Percentiles rank a stretch among this genome's conserved stretches.
Conservation (phyloP, 495 filamentous ascomycete genomes). For the Lindgomyces ingoldianus region DNA sequence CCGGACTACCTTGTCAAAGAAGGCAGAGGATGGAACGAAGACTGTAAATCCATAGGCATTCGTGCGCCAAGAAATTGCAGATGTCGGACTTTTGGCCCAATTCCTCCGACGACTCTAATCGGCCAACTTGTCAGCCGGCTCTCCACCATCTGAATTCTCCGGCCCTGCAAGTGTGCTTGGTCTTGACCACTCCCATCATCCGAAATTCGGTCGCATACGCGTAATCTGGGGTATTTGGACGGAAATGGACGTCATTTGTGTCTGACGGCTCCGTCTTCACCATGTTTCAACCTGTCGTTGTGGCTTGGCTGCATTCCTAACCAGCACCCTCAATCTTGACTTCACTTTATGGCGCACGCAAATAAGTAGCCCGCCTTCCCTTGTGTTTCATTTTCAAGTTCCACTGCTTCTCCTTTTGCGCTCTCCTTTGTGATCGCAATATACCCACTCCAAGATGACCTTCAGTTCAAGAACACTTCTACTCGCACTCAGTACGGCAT, state of each 20-base stretch:
- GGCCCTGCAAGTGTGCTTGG: not conserved
- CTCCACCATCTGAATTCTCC: conserved; percentile 23
- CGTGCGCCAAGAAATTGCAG: not conserved
- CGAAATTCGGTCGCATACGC: conserved; percentile 4
- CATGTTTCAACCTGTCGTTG: conserved; percentile 10
- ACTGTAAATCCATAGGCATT: not conserved
- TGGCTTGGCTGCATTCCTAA: conserved; percentile 5
- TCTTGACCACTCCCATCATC: conserved; percentile 14
- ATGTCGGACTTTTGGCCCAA: conserved; percentile 12
- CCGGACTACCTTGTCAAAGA: no score
- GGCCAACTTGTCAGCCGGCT: conserved; percentile 10
- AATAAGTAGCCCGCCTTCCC: conserved; percentile 15
- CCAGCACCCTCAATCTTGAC: not conserved
- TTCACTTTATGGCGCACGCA: not conserved
- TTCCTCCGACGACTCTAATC: conserved; percentile 18
- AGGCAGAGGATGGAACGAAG: no score
- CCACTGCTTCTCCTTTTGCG: not conserved
- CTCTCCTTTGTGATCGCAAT: not conserved
- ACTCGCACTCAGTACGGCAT: conserved; percentile 8
- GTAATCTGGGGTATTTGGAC: conserved; percentile 7
- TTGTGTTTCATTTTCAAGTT: not conserved
- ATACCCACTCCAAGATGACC: not conserved
- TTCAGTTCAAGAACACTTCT: not conserved
- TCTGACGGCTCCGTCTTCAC: not conserved
- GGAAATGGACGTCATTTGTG: conserved; percentile 19